These are phyloP conservation scores for Spathaspora sp. DNA, from an alignment of 1,139 yeast species.

Conservation along the genomic window DNA sequence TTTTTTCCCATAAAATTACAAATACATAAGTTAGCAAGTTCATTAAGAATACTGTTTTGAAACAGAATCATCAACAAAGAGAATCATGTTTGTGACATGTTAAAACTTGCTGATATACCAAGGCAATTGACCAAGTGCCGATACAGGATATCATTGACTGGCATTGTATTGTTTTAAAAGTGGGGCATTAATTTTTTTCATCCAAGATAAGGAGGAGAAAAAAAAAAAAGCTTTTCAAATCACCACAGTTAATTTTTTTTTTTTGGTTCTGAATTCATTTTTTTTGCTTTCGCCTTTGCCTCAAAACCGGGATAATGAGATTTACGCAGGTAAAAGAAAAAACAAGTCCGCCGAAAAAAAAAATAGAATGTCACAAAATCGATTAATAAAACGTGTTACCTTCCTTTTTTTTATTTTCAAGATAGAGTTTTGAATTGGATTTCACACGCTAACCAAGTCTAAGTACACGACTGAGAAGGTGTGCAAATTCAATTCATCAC, in stretches of 20 bases:
- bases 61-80: background rate
- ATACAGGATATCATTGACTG: background rate
- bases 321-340: constrained; percentile 2
- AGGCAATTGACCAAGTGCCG: background rate
- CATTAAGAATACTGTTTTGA: background rate
- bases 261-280: background rate
- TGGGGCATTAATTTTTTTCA: constrained; percentile 1
- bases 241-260: background rate
- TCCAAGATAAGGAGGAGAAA: background rate
- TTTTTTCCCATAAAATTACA: background rate
- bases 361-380: constrained; percentile 1
- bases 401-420: too few relatives aligned
- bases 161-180: background rate
- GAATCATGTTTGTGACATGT: background rate
- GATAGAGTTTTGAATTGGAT: background rate
- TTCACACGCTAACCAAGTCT: background rate
- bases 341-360: background rate
- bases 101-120: background rate
- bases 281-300: background rate
- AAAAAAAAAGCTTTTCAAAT: background rate
- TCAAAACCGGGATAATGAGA: background rate
- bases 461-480: background rate
- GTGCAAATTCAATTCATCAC: too few relatives aligned
- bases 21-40: background rate
- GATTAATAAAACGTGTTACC: background rate